phyloP scores from a whole-genome alignment of 805 yeast species.

The Lachancea sp. region DNA sequence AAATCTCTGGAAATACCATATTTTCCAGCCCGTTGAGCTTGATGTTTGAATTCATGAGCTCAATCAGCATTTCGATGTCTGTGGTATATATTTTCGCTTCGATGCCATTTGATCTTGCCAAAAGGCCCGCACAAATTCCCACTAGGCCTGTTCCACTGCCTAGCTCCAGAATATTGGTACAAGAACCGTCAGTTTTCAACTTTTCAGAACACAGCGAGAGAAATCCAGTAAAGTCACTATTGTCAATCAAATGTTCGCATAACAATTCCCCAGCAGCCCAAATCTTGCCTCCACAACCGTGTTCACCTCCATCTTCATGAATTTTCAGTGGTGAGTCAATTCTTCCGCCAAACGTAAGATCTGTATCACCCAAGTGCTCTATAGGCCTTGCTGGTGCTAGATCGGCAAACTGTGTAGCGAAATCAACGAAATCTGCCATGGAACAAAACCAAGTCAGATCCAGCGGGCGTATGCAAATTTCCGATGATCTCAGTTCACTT shows the following conservation, averaged over 20 bases:
- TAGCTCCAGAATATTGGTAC: slow-evolving; percentile 39
- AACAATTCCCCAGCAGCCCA: slow-evolving; percentile 58
- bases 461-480: background rate
- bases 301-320: slow-evolving; percentile 50
- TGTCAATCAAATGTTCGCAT: slow-evolving; percentile 38
- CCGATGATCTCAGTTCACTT: background rate
- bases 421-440: slow-evolving; percentile 15
- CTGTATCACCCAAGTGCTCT: slow-evolving; percentile 35
- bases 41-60: slow-evolving; percentile 42
- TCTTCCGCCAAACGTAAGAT: slow-evolving; percentile 37
- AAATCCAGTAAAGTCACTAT: slow-evolving; percentile 13
- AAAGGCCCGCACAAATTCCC: slow-evolving; percentile 36
- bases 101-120: slow-evolving; percentile 9
- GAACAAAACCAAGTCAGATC: too few species aligned
- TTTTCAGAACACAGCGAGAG: slow-evolving; percentile 2
- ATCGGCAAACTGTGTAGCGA: slow-evolving; percentile 11
- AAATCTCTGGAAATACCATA: slow-evolving; percentile 36
- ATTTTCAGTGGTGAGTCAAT: slow-evolving; percentile 35
- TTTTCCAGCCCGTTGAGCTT: slow-evolving; percentile 34
- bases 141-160: slow-evolving; percentile 58
- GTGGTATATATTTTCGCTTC: slow-evolving; percentile 40
- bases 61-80: slow-evolving; percentile 43
- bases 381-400: slow-evolving; percentile 13
- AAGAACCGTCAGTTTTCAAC: slow-evolving; percentile 5
- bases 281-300: slow-evolving; percentile 58